A percentile compares a stretch with the other conserved stretches of the same genome.
Evolutionary conservation across 2,329 filamentous ascomycete species (phyloP).

Genomic region (Colletotrichum sp.): DNA sequence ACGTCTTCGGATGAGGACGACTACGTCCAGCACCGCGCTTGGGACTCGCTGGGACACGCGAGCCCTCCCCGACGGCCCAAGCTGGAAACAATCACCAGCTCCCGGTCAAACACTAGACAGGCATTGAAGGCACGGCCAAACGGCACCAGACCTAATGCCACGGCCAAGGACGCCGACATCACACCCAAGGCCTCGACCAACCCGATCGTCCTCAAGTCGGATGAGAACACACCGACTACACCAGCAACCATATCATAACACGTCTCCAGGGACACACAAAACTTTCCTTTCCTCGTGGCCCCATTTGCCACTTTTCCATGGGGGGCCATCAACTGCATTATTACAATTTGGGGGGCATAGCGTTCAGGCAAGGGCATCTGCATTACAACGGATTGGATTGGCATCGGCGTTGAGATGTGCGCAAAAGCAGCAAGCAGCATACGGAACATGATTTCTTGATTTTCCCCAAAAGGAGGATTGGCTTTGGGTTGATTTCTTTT

Average conservation of each 20-base stretch:
- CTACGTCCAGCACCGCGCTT: slow-evolving; percentile 22
- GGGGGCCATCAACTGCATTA: slow-evolving; percentile 6
- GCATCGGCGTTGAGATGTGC: slow-evolving; percentile 13
- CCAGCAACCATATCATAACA: not conserved
- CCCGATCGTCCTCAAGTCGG: not conserved
- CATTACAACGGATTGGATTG: slow-evolving; percentile 1
- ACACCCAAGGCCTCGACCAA: slow-evolving; percentile 20
- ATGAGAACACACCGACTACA: slow-evolving; percentile 7
- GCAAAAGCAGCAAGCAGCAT: slow-evolving; percentile 10
- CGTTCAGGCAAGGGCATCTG: slow-evolving; percentile 16
- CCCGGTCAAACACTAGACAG: slow-evolving; percentile 35
- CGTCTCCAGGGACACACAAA: not conserved
- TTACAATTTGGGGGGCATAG: slow-evolving; percentile 10
- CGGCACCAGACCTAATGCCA: slow-evolving; percentile 7
- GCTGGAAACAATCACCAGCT: slow-evolving; percentile 53
- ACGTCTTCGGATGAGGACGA: slow-evolving; percentile 34
- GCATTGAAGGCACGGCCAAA: slow-evolving; percentile 28
- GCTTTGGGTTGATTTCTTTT: not conserved
- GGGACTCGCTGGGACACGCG: slow-evolving; percentile 28
- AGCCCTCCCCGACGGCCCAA: slow-evolving; percentile 46
- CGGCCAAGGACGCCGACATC: slow-evolving; percentile 2
- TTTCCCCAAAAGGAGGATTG: not conserved
- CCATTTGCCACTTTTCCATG: not conserved
- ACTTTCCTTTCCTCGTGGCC: not conserved
- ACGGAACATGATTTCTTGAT: not conserved